Evolutionary conservation across 2,329 filamentous ascomycete species (phyloP), one percentile per base, ranked within the genome.

Genomic region (Pseudogymnoascus sp.): DNA sequence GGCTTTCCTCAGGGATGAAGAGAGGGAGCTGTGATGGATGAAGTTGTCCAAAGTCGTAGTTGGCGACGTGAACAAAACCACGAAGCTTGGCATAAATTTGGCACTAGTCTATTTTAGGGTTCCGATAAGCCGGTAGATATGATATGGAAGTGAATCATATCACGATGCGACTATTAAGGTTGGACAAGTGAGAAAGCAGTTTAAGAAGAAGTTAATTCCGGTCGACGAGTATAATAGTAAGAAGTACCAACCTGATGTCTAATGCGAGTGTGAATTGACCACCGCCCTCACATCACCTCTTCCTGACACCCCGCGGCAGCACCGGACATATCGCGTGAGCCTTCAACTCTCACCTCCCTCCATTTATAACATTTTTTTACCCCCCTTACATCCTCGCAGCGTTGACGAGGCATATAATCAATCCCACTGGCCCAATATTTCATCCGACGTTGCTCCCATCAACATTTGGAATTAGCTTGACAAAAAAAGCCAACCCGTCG

Each of bases 11-110:
- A 7, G 26, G 26, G 33, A 56, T 6, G 46, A 19, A 19, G 35
- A n/a, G 31, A 23, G 59, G 31, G 9, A n/a, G 59, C 9, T 13
- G 26, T 56, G 26, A 31, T 56, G 26, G 26, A 26, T 33, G 46
- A 56, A 13, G 46, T 56, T 56, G 46, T 56, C 46, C 46, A 56
- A n/a, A n/a, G 46, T 56, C 26, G 46, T n/a, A 53, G 26, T 53
- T 31, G 26, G 46, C 26, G 26, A 56, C 46, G 7, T 33, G 46
- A 56, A 33, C 46, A 56, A 56, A 56, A 56, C 46, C 23, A 33
- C n/a, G 2, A 33, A 33, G 26, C 46, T 56, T 56, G 46, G 46
- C 46, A 33, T 31, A 19, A 33, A 56, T 3, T 0, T 2, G 1
- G 1, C 26, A n/a, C 46, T 56, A 56, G 46, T 56, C 46, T 13